Conservation (phyloP, 331 rosid genomes). For the Spiraea crenata region DNA sequence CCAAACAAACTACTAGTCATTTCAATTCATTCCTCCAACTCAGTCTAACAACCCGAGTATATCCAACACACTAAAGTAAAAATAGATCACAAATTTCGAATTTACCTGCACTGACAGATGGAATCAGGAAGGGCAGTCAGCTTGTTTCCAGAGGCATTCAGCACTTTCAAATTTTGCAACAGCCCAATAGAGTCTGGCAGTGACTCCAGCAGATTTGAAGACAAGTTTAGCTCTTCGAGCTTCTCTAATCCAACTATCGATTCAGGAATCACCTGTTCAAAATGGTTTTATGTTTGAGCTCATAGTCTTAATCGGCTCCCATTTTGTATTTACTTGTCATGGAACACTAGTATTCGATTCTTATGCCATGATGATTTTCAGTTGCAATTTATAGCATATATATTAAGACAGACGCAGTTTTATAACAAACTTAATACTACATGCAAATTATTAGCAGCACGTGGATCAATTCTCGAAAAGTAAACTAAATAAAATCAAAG, state of each 20-base stretch:
- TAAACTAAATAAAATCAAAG: background rate
- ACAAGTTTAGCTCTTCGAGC: constrained; percentile 76
- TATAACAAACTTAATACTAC: too few species aligned
- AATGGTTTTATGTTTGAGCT: background rate
- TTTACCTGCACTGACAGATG: constrained; percentile 77
- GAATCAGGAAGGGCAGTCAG: constrained; percentile 70
- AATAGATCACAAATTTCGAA: background rate
- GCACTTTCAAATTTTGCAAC: constrained; percentile 64
- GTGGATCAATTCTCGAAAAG: background rate
- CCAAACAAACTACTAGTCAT: background rate
- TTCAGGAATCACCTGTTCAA: constrained; percentile 70
- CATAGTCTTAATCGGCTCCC: too few species aligned
- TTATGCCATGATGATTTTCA: too few species aligned
- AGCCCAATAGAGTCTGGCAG: constrained; percentile 85
- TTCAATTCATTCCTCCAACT: background rate
- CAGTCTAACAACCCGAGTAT: background rate
- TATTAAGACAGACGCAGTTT: too few species aligned
- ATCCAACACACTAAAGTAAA: too few species aligned
- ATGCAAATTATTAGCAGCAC: too few species aligned
- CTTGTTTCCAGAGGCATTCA: constrained; percentile 78
- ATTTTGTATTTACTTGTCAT: too few species aligned
- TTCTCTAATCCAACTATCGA: constrained; percentile 64
- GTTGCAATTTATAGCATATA: too few species aligned
- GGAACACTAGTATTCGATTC: too few species aligned
- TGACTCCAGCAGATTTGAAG: constrained; percentile 61